Evolutionary conservation across 1,139 yeast species (phyloP), one percentile per base, ranked within the genome.

Genomic region (Suhomyces coccinellae): DNA sequence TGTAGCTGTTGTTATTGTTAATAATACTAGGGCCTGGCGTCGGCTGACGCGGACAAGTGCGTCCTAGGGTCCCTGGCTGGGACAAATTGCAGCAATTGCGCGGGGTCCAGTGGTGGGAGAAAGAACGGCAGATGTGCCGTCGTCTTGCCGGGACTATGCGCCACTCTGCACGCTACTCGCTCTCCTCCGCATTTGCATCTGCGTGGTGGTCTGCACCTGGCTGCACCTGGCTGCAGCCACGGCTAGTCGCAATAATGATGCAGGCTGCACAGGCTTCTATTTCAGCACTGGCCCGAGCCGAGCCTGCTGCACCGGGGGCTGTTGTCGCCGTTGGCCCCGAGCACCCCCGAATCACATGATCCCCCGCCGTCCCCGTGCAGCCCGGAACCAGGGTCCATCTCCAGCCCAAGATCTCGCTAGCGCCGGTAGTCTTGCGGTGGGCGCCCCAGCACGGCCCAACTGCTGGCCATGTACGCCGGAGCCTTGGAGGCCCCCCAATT

Each of bases 361-460:
- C n/a, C 3, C n/a, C 9, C 3, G 29, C n/a, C 29, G 24, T 20
- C 8, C 24, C 24, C 24, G 24, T 20, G 24, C 24, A 20, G 24
- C 24, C 24, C 24, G 24, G 24, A 20, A 14, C 36, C 36, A 22
- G 33, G 40, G 34, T 36, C 40, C 33, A 36, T 27, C 32, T 36
- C 16, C 27, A 20, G 40, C 28, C 33, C 17, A 36, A 33, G 40
- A 36, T 36, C 40, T 36, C 40, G 40, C 40, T 36, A 29, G 33
- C n/a, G 32, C 20, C 31, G 32, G 32, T 15, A 27, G 11, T n/a
- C 16, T 9, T 24, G 14, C 15, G 13, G 32, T 6, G 24, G 32
- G 38, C 31, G 38, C 13, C 24, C 11, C 32, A 17, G 17, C 33
- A 30, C 16, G 33, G 33, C 24, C 27, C 28, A 33, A 33, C 36